A percentile compares a stretch with the other conserved stretches of the same genome.
These are phyloP conservation scores for Hyphopichia buzzinii DNA, from an alignment of 1,139 yeast species.

Conservation along the genomic window DNA sequence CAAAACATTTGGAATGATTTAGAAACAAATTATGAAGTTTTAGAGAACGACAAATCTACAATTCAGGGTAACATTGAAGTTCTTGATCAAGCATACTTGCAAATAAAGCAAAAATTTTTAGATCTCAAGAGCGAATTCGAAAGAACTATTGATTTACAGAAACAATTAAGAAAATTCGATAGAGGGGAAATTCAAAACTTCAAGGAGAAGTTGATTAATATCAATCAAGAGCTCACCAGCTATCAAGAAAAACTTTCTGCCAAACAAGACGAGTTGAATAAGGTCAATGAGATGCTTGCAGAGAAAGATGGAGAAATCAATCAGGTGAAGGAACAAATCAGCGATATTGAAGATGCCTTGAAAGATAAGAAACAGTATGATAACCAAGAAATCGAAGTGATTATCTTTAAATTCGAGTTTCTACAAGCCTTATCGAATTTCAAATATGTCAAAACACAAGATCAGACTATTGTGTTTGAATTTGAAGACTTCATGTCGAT, in stretches of 20 bases:
- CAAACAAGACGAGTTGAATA: conserved; percentile 10
- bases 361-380: conserved; percentile 23
- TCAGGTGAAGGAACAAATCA: conserved; percentile 14
- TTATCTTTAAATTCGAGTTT: conserved; percentile 21
- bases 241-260: conserved; percentile 1
- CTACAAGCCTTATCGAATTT: conserved; percentile 23
- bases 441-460: conserved; percentile 12
- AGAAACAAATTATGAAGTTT: conserved; percentile 22
- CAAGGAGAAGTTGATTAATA: conserved; percentile 12
- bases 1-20: conserved; percentile 36
- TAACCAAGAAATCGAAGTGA: conserved; percentile 21
- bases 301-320: conserved; percentile 16
- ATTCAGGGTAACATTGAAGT: conserved; percentile 20
- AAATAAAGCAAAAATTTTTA: conserved; percentile 12
- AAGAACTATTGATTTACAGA: conserved; percentile 17
- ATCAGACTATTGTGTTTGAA: conserved; percentile 11
- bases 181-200: conserved; percentile 15
- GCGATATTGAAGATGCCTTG: conserved; percentile 14
- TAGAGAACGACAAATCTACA: conserved; percentile 24
- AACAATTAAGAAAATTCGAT: conserved; percentile 16
- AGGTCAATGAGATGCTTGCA: conserved; percentile 12
- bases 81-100: conserved; percentile 15
- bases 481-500: conserved; percentile 16
- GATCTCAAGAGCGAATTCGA: conserved; percentile 22
- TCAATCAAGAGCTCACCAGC: conserved; percentile 7